Conservation (phyloP, 768 basidiomycete genomes). For the Tylopilus plumbeoviolaceoides region DNA sequence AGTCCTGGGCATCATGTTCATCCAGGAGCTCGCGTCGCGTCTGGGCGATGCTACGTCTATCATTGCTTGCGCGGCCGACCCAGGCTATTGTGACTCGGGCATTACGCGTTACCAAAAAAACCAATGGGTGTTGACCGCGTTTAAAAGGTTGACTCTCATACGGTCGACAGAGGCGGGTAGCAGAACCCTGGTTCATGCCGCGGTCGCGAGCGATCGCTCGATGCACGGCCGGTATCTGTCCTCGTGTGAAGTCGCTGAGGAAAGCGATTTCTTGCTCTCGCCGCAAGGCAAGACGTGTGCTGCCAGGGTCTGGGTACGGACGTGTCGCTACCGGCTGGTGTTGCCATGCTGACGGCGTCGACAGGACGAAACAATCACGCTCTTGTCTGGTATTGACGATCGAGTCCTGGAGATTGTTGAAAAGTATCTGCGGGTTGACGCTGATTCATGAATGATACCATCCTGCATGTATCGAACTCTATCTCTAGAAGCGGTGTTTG, state of each 20-base stretch:
- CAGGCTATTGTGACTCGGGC: slow-evolving; percentile 33
- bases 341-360: not conserved
- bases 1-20: slow-evolving; percentile 34
- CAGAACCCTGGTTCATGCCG: slow-evolving; percentile 33
- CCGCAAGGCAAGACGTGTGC: slow-evolving; percentile 28
- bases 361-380: slow-evolving; percentile 22
- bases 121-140: not conserved
- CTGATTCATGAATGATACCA: not conserved
- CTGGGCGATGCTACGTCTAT: slow-evolving; percentile 22
- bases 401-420: slow-evolving; percentile 21
- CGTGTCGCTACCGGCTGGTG: not conserved
- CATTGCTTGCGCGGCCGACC: slow-evolving; percentile 26
- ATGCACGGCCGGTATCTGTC: slow-evolving; percentile 32
- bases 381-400: slow-evolving; percentile 18
- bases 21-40: slow-evolving; percentile 30
- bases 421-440: slow-evolving; percentile 3
- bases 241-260: slow-evolving; percentile 22
- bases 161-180: slow-evolving; percentile 34
- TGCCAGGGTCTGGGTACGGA: slow-evolving; percentile 32
- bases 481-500: too few species aligned
- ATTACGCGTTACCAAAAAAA: slow-evolving; percentile 16
- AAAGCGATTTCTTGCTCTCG: slow-evolving; percentile 28
- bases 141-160: slow-evolving; percentile 15
- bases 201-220: slow-evolving; percentile 22
- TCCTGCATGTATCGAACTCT: not conserved